Evolutionary conservation across 352 stramenopile species (phyloP).

Genomic region (Porosira glacialis): DNA sequence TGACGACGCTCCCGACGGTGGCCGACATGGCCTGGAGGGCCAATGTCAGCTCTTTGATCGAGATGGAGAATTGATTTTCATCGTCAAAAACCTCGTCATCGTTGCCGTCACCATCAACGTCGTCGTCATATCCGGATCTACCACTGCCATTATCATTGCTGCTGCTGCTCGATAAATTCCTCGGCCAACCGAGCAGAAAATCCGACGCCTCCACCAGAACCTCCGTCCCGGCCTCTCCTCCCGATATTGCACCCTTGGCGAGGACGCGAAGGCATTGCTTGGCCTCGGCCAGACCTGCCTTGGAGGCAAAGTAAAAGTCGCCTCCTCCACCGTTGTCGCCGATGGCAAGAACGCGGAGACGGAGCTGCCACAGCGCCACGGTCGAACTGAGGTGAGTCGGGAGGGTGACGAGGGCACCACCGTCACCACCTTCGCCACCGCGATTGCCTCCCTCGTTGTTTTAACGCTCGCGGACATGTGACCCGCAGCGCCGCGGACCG

Average conservation of each 20-base stretch:
- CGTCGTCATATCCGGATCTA: too few species aligned
- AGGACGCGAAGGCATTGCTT: conserved; percentile 53
- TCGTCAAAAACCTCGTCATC: too few species aligned
- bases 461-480: too few species aligned
- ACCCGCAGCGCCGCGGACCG: conserved; percentile 38
- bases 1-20: conserved; percentile 33
- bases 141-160: background rate
- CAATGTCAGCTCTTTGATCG: conserved; percentile 35
- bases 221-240: conserved; percentile 23
- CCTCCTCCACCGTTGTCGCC: too few species aligned
- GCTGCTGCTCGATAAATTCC: conserved; percentile 10
- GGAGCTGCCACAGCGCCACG: too few species aligned
- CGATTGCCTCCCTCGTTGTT: conserved; percentile 3
- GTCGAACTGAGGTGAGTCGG: too few species aligned
- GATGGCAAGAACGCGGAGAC: too few species aligned
- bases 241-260: conserved; percentile 27
- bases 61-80: conserved; percentile 7
- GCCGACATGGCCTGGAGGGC: conserved; percentile 48
- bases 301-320: too few species aligned
- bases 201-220: conserved; percentile 46
- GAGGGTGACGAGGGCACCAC: too few species aligned
- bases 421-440: conserved; percentile 21
- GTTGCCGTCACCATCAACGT: too few species aligned
- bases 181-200: conserved; percentile 50
- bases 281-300: conserved; percentile 27